Evolutionary conservation across 768 basidiomycete species (phyloP), one percentile per base, ranked within the genome.

Genomic region (Pleurotus cornucopiae): DNA sequence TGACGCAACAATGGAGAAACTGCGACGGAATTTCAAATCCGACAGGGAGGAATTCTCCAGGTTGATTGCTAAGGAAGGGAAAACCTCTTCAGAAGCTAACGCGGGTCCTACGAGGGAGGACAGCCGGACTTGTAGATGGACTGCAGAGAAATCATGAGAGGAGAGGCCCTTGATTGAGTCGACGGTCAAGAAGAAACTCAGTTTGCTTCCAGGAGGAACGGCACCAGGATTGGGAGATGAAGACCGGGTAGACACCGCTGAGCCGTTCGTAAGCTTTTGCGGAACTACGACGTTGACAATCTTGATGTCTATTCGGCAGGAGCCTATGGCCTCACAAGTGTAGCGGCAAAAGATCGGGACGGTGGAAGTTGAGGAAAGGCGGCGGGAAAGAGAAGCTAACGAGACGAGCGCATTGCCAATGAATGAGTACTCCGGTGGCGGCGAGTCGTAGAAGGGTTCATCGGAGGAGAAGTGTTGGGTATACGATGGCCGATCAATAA

Each of bases 281-380:
- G 87, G 76, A 41, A 83, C 68, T 23, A 84, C 73, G 39, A 90
- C 81, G 59, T 85, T 91, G 61, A 89, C 80, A 44, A 93, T 80
- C 71, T 86, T 91, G 70, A 97, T 79, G 61, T 88, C 85, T 54
- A 97, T 78, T 20, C 93, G 84, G 72, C 95, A 98, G 23, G 92
- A 93, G 1, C 96, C 97, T 61, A 98, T 94, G 1, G 95, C 95
- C 67, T 98, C 96, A 46, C 92, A 82, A 1, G 94, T 97, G 65
- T 95, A 96, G 30, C 90, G 85, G 66, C 93, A 96, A 68, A 93
- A 92, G 65, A 99, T 94, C 1, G 94, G 94, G 13, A 91, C 83
- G 0, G 79, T 82, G n/a, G 84, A 85, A 2, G 81, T 78, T 1
- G 86, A 89, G 2, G 91, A 88, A 38, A 91, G 73, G 54, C 84